phyloP scores from a whole-genome alignment of 1,284 basidiomycete genomes.

The Xanthoconium separans region DNA sequence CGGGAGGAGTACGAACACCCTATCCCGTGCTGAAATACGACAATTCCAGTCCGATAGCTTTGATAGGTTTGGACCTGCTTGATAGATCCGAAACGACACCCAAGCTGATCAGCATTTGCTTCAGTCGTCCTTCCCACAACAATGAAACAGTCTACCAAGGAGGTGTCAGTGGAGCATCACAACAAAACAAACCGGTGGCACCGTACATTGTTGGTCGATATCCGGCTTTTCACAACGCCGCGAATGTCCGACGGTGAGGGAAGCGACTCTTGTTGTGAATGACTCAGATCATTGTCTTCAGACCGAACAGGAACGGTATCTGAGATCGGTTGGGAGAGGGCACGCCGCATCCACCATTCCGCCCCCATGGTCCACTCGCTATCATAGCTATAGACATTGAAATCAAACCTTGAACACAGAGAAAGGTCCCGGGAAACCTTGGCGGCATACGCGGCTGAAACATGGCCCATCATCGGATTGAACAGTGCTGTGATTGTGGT shows the following conservation, averaged over 20 bases:
- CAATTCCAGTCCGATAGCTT: conserved; percentile 85
- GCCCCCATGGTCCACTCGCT: conserved; percentile 95
- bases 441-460: conserved; percentile 90
- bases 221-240: conserved; percentile 87
- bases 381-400: conserved; percentile 96
- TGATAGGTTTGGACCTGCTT: conserved; percentile 80
- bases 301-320: conserved; percentile 5
- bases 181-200: not conserved
- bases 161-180: conserved; percentile 10
- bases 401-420: conserved; percentile 89
- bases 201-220: conserved; percentile 84
- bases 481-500: conserved; percentile 94
- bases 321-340: conserved; percentile 21
- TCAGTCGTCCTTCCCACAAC: conserved; percentile 92
- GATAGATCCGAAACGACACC: conserved; percentile 88
- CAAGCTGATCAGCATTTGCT: conserved; percentile 85
- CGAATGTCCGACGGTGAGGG: conserved; percentile 45
- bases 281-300: not conserved
- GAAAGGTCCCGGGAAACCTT: conserved; percentile 86
- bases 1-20: conserved; percentile 5
- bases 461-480: conserved; percentile 95
- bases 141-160: conserved; percentile 74
- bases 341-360: conserved; percentile 85
- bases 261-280: conserved; percentile 9
- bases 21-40: conserved; percentile 86